Evolutionary conservation across 305 asterid genomes (phyloP).

Genomic region (Ajuga reptans): DNA sequence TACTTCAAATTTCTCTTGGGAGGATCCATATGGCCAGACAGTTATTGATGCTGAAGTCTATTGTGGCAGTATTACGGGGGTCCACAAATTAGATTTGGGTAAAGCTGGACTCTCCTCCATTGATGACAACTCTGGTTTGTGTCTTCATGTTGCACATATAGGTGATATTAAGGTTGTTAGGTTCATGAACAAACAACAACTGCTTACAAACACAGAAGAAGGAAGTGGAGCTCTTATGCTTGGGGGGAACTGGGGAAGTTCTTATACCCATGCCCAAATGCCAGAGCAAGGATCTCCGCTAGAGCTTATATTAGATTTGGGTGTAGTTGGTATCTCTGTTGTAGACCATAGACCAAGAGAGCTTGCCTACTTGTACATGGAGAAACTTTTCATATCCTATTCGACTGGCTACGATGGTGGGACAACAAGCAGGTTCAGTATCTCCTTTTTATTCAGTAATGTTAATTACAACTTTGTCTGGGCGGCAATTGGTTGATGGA

Average conservation of each 20-base stretch:
- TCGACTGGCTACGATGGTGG: constrained; percentile 94
- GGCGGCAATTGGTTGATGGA: constrained; percentile 12
- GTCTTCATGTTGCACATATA: constrained; percentile 55
- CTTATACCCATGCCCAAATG: constrained; percentile 48
- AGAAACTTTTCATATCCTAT: constrained; percentile 70
- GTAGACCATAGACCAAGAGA: constrained; percentile 91
- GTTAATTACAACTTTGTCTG: not conserved
- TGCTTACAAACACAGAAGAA: constrained; percentile 35
- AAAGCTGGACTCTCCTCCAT: constrained; percentile 48
- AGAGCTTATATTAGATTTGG: constrained; percentile 78
- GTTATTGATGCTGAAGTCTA: constrained; percentile 51
- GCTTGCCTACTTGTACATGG: constrained; percentile 82
- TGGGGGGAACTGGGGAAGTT: constrained; percentile 44
- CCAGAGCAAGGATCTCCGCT: constrained; percentile 67
- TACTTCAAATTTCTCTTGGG: constrained; percentile 72
- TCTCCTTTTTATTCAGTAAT: constrained; percentile 15
- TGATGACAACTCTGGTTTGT: constrained; percentile 46
- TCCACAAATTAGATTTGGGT: constrained; percentile 53
- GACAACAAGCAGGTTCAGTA: constrained; percentile 72
- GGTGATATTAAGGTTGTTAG: constrained; percentile 71
- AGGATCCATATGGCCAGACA: constrained; percentile 79
- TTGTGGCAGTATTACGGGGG: constrained; percentile 29
- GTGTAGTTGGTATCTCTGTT: constrained; percentile 78
- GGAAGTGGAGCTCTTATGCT: constrained; percentile 32
- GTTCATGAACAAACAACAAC: constrained; percentile 41